Evolutionary conservation across 2,329 filamentous ascomycete species (phyloP), one percentile per base, ranked within the genome.

Genomic region (Hymenoscyphus infarciens): DNA sequence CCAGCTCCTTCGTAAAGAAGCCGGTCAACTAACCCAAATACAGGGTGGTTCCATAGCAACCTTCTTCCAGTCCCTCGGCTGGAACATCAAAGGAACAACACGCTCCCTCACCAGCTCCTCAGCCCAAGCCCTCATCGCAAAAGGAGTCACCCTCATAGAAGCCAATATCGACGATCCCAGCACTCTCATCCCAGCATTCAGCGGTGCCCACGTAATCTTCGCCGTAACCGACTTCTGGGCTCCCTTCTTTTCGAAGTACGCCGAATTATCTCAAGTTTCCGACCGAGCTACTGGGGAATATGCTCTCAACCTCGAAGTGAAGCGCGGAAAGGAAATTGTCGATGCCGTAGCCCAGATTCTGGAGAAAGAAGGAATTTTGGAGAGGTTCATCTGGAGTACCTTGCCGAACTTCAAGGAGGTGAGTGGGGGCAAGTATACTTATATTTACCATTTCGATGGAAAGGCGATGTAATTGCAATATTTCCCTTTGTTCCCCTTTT

Each of bases 41-140:
- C 15, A 83, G 69, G 81, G 81, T 52, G 77, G 77, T 39, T 80
- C 79, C 33, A 78, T 83, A 33, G 74, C 82, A 61, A 64, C 71
- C 2, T 72, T 74, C 59, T 75, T 83, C 64, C 77, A 82, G 62
- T 73, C 81, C 68, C 73, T 76, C 33, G 72, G 77, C 55, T 82
- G 77, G 73, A 74, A 73, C 29, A 74, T 83, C 55, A 78, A 80
- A 1, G 81, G 75, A 55, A 72, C 83, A 61, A 83, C 80, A 3
- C 77, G 81, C n/a, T 76, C 81, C 68, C 68, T 74, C 1, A 73
- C 72, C 22, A 80, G 79, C 65, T 70, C 75, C 0, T 70, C 75
- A 10, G 77, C 78, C n/a, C 66, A 77, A 61, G 74, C 69, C 0
- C 73, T 83, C 22, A 67, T 72, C 0, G 70, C 56, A 3, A 70